Evolutionary conservation across 208 protist genomes (phyloP).

Genomic region (Trypanosoma brucei): DNA sequence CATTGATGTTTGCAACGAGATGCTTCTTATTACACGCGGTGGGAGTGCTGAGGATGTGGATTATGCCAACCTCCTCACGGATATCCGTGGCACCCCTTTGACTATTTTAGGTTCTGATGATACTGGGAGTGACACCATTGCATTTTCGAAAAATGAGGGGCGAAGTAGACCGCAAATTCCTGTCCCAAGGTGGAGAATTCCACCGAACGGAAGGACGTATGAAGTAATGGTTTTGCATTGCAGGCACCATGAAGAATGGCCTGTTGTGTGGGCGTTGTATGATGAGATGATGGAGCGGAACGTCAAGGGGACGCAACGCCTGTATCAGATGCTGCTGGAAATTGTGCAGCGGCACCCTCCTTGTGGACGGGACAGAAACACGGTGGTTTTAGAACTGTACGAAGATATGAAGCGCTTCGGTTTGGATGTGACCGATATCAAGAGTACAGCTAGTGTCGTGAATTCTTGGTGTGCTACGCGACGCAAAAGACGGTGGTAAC

Average conservation of each 20-base stretch:
- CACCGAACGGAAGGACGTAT: constrained; percentile 67
- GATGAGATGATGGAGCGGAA: constrained; percentile 47
- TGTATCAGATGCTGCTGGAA: constrained; percentile 57
- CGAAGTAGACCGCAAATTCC: constrained; percentile 14
- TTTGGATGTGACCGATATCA: constrained; percentile 50
- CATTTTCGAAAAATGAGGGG: not conserved
- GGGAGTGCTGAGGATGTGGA: constrained; percentile 27
- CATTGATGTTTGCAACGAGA: constrained; percentile 69
- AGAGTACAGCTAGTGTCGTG: constrained; percentile 48
- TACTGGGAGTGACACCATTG: too few relatives aligned
- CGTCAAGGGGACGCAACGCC: constrained; percentile 41
- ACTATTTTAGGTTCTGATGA: not conserved
- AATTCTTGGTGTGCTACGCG: constrained; percentile 71
- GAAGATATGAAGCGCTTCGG: constrained; percentile 44
- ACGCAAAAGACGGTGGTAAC: constrained; percentile 21
- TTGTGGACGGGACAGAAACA: constrained; percentile 18
- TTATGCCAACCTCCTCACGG: constrained; percentile 45
- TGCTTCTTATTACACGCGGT: constrained; percentile 64
- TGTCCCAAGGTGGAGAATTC: constrained; percentile 35
- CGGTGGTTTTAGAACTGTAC: constrained; percentile 55
- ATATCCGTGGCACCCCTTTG: constrained; percentile 50
- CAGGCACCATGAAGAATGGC: constrained; percentile 65
- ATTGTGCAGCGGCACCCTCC: constrained; percentile 48
- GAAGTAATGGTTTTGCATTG: constrained; percentile 60
- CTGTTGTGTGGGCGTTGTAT: constrained; percentile 61